phyloP scores from a whole-genome alignment of 768 basidiomycete species.

The Amanita rimosa region DNA sequence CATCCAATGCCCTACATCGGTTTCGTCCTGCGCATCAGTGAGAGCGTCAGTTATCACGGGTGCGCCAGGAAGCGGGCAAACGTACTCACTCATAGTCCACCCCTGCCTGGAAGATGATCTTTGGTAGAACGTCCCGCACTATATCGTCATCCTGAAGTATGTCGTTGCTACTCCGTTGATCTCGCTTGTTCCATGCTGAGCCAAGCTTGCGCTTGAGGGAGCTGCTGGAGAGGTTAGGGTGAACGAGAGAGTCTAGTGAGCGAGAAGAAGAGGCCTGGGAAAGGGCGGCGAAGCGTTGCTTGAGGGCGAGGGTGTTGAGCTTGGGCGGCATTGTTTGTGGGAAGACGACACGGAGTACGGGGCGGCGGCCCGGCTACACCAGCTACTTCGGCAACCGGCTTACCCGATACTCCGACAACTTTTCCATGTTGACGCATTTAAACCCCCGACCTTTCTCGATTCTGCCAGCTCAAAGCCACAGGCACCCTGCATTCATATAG shows the following conservation, averaged over 20 bases:
- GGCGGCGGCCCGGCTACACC: no score
- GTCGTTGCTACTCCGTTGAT: slow-evolving; percentile 13
- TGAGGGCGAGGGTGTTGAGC: slow-evolving; percentile 33
- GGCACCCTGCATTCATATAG: no score
- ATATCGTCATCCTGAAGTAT: slow-evolving; percentile 42
- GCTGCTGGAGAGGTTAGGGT: slow-evolving; percentile 10
- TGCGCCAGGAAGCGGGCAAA: background rate
- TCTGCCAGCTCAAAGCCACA: no score
- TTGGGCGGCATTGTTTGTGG: slow-evolving; percentile 3
- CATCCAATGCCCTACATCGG: slow-evolving; percentile 52
- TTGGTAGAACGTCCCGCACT: slow-evolving; percentile 55
- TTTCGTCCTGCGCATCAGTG: slow-evolving; percentile 44
- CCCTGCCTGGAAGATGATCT: slow-evolving; percentile 80
- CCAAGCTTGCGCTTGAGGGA: slow-evolving; percentile 27
- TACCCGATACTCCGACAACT: no score
- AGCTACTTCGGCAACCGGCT: no score
- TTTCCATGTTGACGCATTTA: no score
- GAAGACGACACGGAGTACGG: background rate
- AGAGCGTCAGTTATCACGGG: slow-evolving; percentile 1
- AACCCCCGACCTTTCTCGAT: no score
- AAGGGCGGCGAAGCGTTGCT: slow-evolving; percentile 57
- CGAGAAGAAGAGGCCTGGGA: slow-evolving; percentile 28
- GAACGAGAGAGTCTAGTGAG: slow-evolving; percentile 8
- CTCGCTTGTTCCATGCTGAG: slow-evolving; percentile 39
- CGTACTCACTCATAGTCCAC: slow-evolving; percentile 76